phyloP scores from a whole-genome alignment of 345 rosid species.

The Punica granatum region DNA sequence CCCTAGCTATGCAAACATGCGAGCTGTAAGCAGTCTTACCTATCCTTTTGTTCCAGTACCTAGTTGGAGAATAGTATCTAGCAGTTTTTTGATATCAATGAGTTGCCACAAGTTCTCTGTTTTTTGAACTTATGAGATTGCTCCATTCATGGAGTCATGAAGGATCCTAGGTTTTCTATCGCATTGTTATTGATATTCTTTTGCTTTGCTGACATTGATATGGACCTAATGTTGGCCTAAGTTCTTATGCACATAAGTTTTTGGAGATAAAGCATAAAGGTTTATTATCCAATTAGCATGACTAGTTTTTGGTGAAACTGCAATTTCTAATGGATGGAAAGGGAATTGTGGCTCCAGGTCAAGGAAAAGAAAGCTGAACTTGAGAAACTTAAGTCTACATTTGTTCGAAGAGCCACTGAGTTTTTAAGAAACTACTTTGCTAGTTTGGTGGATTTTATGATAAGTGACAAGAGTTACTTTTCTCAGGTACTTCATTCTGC shows the following conservation, averaged over 20 bases:
- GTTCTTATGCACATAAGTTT: neutral
- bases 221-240: neutral
- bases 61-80: slow-evolving; percentile 4
- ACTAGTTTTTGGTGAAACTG: neutral
- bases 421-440: slow-evolving; percentile 94
- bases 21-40: slow-evolving; percentile 56
- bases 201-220: neutral
- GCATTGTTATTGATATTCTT: neutral
- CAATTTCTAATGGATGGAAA: neutral
- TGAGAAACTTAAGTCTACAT: slow-evolving; percentile 64
- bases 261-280: neutral
- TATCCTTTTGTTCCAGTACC: slow-evolving; percentile 7
- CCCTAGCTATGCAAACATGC: slow-evolving; percentile 67
- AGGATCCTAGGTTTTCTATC: neutral
- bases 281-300: neutral
- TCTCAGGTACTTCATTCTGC: slow-evolving; percentile 59
- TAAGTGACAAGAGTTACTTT: slow-evolving; percentile 95
- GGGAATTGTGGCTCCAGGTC: slow-evolving; percentile 35
- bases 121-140: too few species aligned
- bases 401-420: slow-evolving; percentile 91
- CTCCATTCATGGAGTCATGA: too few species aligned
- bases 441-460: slow-evolving; percentile 98
- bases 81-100: neutral
- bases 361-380: slow-evolving; percentile 85
- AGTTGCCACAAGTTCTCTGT: neutral